phyloP scores from a whole-genome alignment of 257 asterid genomes.

The Capsicum pubescens region DNA sequence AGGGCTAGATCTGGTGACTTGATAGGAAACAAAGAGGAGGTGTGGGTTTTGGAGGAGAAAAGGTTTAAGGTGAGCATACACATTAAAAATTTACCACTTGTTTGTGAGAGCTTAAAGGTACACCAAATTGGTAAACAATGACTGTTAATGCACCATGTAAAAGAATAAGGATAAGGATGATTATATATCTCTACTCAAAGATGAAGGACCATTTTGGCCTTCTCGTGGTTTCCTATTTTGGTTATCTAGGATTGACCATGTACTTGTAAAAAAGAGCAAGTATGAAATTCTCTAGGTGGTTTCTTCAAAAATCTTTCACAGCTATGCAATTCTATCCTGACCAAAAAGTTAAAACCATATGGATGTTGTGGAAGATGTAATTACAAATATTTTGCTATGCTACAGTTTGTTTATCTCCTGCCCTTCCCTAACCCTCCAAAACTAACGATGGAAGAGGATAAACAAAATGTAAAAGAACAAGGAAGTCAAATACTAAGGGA shows the following conservation, averaged over 20 bases:
- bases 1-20: not conserved
- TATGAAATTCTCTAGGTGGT: constrained; percentile 7
- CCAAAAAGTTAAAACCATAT: not conserved
- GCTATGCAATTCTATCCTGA: not conserved
- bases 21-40: constrained; percentile 2
- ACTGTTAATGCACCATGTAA: not conserved
- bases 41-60: constrained; percentile 5
- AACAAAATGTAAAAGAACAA: not conserved
- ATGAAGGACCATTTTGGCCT: not conserved
- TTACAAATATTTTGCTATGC: constrained; percentile 16
- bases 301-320: not conserved
- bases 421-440: constrained; percentile 24
- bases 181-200: not conserved
- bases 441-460: constrained; percentile 17
- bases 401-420: constrained; percentile 11
- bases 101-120: not conserved
- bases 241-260: constrained; percentile 5
- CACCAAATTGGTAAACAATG: not conserved
- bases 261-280: not conserved
- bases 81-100: not conserved
- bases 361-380: not conserved
- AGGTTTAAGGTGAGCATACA: not conserved
- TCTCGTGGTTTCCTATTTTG: not conserved
- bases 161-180: not conserved
- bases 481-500: not conserved